Evolutionary conservation across 2,329 filamentous ascomycete species (phyloP).

Genomic region (Mariannaea elegans): DNA sequence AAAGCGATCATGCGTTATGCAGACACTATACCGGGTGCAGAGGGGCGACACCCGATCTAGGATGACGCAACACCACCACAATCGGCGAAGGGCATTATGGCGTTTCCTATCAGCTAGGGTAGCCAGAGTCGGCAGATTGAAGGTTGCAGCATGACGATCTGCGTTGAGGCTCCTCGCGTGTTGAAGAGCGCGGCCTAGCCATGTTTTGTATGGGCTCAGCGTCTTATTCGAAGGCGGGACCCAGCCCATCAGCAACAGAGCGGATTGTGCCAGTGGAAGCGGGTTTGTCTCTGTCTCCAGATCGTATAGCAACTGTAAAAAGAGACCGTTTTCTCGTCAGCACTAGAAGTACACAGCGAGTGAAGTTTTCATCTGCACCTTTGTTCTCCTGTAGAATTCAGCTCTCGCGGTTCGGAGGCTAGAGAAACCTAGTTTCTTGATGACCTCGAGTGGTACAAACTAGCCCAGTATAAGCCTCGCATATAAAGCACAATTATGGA

Average conservation of each 20-base stretch:
- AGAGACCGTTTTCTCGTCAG: background rate
- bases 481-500: no score
- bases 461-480: no score
- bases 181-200: background rate
- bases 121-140: background rate
- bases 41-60: background rate
- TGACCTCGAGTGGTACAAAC: background rate
- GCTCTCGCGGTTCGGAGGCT: background rate
- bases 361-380: background rate
- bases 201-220: background rate
- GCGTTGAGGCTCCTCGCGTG: background rate
- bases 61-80: slow-evolving; percentile 1
- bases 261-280: slow-evolving; percentile 1
- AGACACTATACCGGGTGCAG: background rate
- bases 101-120: background rate
- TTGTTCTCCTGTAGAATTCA: slow-evolving; percentile 1
- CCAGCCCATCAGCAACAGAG: slow-evolving; percentile 8
- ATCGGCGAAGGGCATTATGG: background rate
- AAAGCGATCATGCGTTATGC: background rate
- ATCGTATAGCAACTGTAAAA: slow-evolving; percentile 11
- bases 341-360: background rate
- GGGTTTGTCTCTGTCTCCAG: slow-evolving; percentile 7
- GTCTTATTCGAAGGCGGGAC: background rate
- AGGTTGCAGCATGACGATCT: background rate
- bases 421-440: background rate